These are phyloP conservation scores for Pyrus pyrifolia DNA, from an alignment of 306 rosid species.

Conservation along the genomic window DNA sequence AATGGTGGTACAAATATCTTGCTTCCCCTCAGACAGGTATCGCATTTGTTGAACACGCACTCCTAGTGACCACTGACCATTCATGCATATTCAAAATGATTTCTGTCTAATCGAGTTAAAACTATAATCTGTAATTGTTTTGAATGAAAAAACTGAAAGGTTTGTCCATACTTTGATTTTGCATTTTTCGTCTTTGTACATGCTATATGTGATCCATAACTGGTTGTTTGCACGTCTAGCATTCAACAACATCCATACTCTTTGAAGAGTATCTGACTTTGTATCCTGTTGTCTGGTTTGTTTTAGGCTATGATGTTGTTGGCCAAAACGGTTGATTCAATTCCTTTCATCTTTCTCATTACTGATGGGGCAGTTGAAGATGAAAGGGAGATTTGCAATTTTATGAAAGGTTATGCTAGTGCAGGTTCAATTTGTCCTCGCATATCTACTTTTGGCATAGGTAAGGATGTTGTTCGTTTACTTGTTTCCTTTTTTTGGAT, in stretches of 20 bases:
- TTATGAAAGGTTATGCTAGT: slow-evolving; percentile 43
- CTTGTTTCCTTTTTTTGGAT: not conserved
- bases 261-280: not conserved
- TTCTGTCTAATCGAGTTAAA: slow-evolving; percentile 1
- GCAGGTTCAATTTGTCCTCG: slow-evolving; percentile 51
- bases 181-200: not conserved
- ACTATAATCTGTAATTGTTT: not conserved
- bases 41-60: not conserved
- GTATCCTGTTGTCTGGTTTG: slow-evolving; percentile 18
- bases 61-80: not conserved
- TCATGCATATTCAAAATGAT: slow-evolving; percentile 6
- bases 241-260: not conserved
- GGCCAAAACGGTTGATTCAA: slow-evolving; percentile 37
- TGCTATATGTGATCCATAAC: not conserved
- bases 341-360: slow-evolving; percentile 75
- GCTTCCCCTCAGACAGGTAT: slow-evolving; percentile 75
- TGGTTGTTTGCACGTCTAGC: not conserved
- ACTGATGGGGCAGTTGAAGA: slow-evolving; percentile 89
- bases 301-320: slow-evolving; percentile 78
- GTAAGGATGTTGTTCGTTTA: slow-evolving; percentile 35
- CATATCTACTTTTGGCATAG: slow-evolving; percentile 84
- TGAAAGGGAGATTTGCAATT: slow-evolving; percentile 76
- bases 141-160: not conserved
- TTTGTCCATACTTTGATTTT: not conserved
- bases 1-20: slow-evolving; percentile 73